Evolutionary conservation across 768 basidiomycete species (phyloP), one percentile per base, ranked within the genome.

Genomic region (Fibroporia radiculosa): DNA sequence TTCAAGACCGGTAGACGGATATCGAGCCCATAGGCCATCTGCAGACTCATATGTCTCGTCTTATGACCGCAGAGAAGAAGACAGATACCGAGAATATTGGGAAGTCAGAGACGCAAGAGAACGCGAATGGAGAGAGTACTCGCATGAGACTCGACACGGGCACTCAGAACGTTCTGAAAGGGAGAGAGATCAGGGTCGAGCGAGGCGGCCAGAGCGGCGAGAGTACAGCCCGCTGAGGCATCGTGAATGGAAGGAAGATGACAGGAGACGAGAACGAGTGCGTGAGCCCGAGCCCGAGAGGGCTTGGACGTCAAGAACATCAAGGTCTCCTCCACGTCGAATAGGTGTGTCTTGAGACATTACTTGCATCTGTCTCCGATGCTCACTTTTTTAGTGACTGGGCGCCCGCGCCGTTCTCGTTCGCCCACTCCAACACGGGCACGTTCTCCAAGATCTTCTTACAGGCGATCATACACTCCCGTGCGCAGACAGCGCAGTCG

Each of bases 241-340:
- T 33, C 37, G 28, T 20, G n/a, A 31, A 16, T 39, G 18, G 37
- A 13, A 49, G 31, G 47, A 46, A 4, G 47, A 50, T 12, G 51
- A 53, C 8, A 28, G 53, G 26, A 36, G 27, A 43, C 12, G 7
- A 45, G 53, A 53, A 14, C 27, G 53, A 8, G 20, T 29, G 13
- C 44, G 40, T 10, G 45, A 48, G 18, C 26, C 44, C 5, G 47
- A 50, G 20, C 48, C 44, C 1, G 53, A 57, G 29, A 44, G 56
- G 1, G 51, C 37, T 6, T 57, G 56, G 56, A 14, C 51, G 0
- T 47, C 56, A 12, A 40, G 56, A 4, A 36, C 38, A 27, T 58
- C 57, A 6, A 52, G 42, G 47, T 56, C 57, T 1, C 57, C 57
- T 3, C 57, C 57, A n/a, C 55, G 53, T 4, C 46, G 52, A 7